Percentiles rank a stretch among this genome's conserved stretches.
These are phyloP conservation scores for Coemansia sp. DNA, from an alignment of 192 early-diverging fungal species.

Conservation along the genomic window DNA sequence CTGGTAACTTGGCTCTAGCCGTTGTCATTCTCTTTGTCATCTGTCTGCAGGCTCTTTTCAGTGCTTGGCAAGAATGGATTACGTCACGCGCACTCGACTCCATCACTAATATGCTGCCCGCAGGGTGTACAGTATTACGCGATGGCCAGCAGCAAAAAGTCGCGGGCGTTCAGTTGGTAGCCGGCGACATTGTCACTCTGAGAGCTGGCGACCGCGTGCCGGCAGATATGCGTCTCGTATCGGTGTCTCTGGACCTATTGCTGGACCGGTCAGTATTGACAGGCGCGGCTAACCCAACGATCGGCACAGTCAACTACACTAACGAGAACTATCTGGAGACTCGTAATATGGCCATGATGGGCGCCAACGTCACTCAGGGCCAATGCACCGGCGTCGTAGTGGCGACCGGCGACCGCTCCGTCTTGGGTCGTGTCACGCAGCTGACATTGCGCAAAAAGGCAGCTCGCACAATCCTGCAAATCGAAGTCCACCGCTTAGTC, in stretches of 20 bases:
- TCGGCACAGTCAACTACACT: slow-evolving; percentile 64
- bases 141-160: slow-evolving; percentile 61
- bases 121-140: slow-evolving; percentile 69
- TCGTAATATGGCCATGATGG: slow-evolving; percentile 83
- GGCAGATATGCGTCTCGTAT: slow-evolving; percentile 74
- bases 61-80: slow-evolving; percentile 72
- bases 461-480: slow-evolving; percentile 66
- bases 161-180: slow-evolving; percentile 64
- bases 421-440: slow-evolving; percentile 76
- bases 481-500: slow-evolving; percentile 77
- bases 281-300: slow-evolving; percentile 73
- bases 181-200: slow-evolving; percentile 77
- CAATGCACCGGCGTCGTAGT: slow-evolving; percentile 75
- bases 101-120: slow-evolving; percentile 72
- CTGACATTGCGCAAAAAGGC: slow-evolving; percentile 49
- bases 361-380: slow-evolving; percentile 73
- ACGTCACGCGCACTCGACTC: slow-evolving; percentile 71
- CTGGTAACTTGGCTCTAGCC: slow-evolving; percentile 64
- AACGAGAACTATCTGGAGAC: slow-evolving; percentile 79
- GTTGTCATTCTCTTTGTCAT: slow-evolving; percentile 69
- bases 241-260: slow-evolving; percentile 64
- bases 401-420: slow-evolving; percentile 73
- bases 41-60: slow-evolving; percentile 69
- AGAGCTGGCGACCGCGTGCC: slow-evolving; percentile 74
- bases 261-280: slow-evolving; percentile 84